Conservation (phyloP, 805 yeast species). For the Candida insectalens region DNA sequence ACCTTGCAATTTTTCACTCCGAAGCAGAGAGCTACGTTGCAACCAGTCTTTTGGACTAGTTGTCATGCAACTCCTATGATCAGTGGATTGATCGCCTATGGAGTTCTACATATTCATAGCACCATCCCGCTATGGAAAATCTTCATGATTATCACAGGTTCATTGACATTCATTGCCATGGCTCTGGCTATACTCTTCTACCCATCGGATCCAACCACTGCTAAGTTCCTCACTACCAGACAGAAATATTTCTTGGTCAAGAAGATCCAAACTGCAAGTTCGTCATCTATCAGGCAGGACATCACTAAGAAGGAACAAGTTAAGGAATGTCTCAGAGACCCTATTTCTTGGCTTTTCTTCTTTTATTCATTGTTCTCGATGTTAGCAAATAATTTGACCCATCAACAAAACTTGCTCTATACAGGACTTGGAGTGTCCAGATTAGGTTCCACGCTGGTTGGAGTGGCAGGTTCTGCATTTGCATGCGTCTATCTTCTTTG, state of each 20-base stretch:
- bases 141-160: slow-evolving; percentile 47
- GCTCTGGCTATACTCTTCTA: slow-evolving; percentile 29
- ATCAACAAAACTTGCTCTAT: slow-evolving; percentile 41
- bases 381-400: slow-evolving; percentile 43
- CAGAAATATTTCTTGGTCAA: slow-evolving; percentile 45
- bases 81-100: slow-evolving; percentile 29
- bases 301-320: slow-evolving; percentile 37
- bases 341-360: slow-evolving; percentile 34
- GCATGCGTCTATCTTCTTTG: slow-evolving; percentile 31
- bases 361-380: slow-evolving; percentile 33
- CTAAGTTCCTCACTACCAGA: slow-evolving; percentile 33
- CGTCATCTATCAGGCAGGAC: slow-evolving; percentile 34
- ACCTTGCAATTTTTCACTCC: slow-evolving; percentile 40
- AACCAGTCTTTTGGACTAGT: slow-evolving; percentile 43
- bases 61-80: slow-evolving; percentile 40
- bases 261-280: slow-evolving; percentile 28
- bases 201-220: slow-evolving; percentile 49
- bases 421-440: slow-evolving; percentile 31
- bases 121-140: slow-evolving; percentile 38
- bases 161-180: slow-evolving; percentile 35
- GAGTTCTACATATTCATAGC: slow-evolving; percentile 21
- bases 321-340: slow-evolving; percentile 41
- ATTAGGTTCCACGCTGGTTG: slow-evolving; percentile 39
- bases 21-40: slow-evolving; percentile 35
- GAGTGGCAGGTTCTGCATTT: slow-evolving; percentile 45